phyloP scores from a whole-genome alignment of 768 basidiomycete genomes.

The Boletus bicolor region DNA sequence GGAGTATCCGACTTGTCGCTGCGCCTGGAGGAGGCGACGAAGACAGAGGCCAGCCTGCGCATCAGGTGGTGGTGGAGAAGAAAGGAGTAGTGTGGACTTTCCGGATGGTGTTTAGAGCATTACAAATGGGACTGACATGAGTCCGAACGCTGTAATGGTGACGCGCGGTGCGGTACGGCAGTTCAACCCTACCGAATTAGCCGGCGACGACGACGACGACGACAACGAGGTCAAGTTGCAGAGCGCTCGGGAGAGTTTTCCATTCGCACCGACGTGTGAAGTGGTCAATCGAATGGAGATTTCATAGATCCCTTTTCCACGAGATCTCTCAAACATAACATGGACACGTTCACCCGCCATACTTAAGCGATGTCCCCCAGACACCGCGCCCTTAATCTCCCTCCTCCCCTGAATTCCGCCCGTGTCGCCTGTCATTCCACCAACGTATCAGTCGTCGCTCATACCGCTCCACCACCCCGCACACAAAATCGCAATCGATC shows the following conservation, averaged over 20 bases:
- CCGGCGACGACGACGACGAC: conserved; percentile 6
- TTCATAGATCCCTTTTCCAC: conserved; percentile 1
- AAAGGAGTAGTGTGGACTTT: conserved; percentile 20
- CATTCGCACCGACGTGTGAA: conserved; percentile 14
- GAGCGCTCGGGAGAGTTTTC: background rate
- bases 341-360: background rate
- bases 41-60: conserved; percentile 65
- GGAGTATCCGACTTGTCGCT: conserved; percentile 26
- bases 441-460: conserved; percentile 61
- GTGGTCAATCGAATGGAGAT: background rate
- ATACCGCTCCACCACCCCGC: conserved; percentile 55
- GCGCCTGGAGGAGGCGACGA: conserved; percentile 42
- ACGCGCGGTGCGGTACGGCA: conserved; percentile 8
- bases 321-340: background rate
- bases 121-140: conserved; percentile 35
- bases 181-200: conserved; percentile 18
- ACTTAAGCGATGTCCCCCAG: background rate
- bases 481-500: conserved; percentile 49
- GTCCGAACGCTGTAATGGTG: conserved; percentile 1
- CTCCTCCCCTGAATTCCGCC: conserved; percentile 1
- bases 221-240: conserved; percentile 4
- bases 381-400: conserved; percentile 18
- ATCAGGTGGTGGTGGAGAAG: conserved; percentile 37
- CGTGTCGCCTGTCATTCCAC: conserved; percentile 36
- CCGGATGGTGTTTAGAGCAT: conserved; percentile 26